phyloP scores from a whole-genome alignment of 2,329 filamentous ascomycete genomes.

The Ramichloridium luteum region DNA sequence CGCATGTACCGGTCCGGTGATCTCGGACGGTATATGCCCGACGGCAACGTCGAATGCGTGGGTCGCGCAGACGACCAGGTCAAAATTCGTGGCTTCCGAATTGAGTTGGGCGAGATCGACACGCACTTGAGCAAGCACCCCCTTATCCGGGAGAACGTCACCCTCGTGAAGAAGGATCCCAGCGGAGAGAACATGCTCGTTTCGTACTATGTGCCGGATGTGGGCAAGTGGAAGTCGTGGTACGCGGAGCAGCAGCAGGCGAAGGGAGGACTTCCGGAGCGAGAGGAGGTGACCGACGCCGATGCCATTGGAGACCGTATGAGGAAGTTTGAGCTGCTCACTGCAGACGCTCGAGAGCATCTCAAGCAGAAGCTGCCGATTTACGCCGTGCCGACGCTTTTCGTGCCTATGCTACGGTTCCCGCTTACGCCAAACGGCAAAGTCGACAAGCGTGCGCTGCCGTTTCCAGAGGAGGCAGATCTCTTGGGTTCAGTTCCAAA shows the following conservation, averaged over 20 bases:
- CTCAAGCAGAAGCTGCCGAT: constrained; percentile 59
- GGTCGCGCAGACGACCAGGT: constrained; percentile 80
- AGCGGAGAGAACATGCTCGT: constrained; percentile 78
- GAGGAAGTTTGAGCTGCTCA: constrained; percentile 49
- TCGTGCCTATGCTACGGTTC: constrained; percentile 59
- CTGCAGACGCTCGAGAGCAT: constrained; percentile 51
- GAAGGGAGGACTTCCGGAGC: constrained; percentile 5
- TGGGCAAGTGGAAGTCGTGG: constrained; percentile 60
- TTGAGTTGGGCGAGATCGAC: constrained; percentile 91
- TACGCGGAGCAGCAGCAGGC: constrained; percentile 35
- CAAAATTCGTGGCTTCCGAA: constrained; percentile 91
- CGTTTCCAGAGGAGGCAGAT: constrained; percentile 65
- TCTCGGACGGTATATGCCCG: constrained; percentile 59
- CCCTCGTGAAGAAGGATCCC: constrained; percentile 69
- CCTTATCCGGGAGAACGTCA: constrained; percentile 72
- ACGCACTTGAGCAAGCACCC: constrained; percentile 62
- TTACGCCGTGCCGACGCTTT: constrained; percentile 64
- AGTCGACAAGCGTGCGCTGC: constrained; percentile 65
- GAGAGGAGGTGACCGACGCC: constrained; percentile 4
- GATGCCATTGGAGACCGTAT: constrained; percentile 29
- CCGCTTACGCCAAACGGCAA: constrained; percentile 81
- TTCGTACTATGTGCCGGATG: constrained; percentile 80
- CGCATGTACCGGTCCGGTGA: constrained; percentile 81
- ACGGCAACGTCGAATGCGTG: constrained; percentile 63
- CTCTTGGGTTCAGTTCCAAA: constrained; percentile 44